These are phyloP conservation scores for Microdochium bolleyi DNA, from an alignment of 2,329 filamentous ascomycete genomes.

Conservation along the genomic window DNA sequence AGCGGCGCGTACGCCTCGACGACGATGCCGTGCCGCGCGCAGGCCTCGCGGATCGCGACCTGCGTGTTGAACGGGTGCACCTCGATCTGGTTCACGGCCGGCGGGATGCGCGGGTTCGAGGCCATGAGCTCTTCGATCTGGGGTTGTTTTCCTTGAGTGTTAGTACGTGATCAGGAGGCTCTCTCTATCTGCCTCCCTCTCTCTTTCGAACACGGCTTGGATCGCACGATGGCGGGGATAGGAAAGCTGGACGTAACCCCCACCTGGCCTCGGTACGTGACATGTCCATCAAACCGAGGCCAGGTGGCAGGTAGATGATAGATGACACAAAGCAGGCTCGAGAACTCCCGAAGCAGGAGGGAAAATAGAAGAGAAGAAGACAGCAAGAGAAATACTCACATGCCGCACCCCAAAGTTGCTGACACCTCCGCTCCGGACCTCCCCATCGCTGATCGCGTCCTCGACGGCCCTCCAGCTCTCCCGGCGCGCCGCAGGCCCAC, in stretches of 20 bases:
- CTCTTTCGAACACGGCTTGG: no score
- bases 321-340: not conserved
- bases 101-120: slow-evolving; percentile 51
- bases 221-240: no score
- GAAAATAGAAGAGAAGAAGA: not conserved
- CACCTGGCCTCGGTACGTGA: no score
- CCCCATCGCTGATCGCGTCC: slow-evolving; percentile 65
- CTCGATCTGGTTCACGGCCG: slow-evolving; percentile 74
- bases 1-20: slow-evolving; percentile 78
- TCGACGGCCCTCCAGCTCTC: slow-evolving; percentile 72
- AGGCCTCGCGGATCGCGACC: slow-evolving; percentile 56
- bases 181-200: no score
- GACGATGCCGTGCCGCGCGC: slow-evolving; percentile 57
- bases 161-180: no score
- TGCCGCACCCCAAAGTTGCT: slow-evolving; percentile 74
- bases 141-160: not conserved
- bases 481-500: slow-evolving; percentile 57
- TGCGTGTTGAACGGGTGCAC: slow-evolving; percentile 78
- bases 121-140: slow-evolving; percentile 63
- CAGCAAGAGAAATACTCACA: slow-evolving; percentile 32
- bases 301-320: not conserved
- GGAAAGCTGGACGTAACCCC: no score
- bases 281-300: not conserved
- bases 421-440: slow-evolving; percentile 64
- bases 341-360: not conserved